Evolutionary conservation across 306 rosid genomes (phyloP).

Genomic region (Prunus davidiana): DNA sequence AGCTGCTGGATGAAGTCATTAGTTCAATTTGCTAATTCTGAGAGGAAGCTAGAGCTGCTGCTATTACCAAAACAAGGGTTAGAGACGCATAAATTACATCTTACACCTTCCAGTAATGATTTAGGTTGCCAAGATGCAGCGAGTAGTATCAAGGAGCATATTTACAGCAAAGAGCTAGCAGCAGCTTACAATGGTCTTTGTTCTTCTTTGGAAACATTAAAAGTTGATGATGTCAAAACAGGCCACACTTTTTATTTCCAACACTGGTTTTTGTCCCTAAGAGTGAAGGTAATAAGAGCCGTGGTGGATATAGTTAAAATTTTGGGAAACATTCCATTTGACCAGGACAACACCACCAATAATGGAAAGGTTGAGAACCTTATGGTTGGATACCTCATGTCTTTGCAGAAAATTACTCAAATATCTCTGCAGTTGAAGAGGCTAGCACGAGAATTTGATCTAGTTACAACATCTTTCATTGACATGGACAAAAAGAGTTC

Average conservation of each 20-base stretch:
- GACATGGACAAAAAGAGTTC: slow-evolving; percentile 53
- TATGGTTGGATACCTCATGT: slow-evolving; percentile 10
- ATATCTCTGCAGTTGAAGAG: slow-evolving; percentile 37
- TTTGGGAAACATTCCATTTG: slow-evolving; percentile 23
- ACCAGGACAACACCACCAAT: slow-evolving; percentile 6
- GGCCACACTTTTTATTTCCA: slow-evolving; percentile 50
- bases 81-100: slow-evolving; percentile 27
- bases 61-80: slow-evolving; percentile 29
- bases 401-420: slow-evolving; percentile 29
- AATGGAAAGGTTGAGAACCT: slow-evolving; percentile 17
- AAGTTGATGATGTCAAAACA: slow-evolving; percentile 16
- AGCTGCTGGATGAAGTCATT: slow-evolving; percentile 48
- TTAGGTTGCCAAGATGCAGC: slow-evolving; percentile 20
- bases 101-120: slow-evolving; percentile 4
- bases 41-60: slow-evolving; percentile 36
- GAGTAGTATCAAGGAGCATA: slow-evolving; percentile 13
- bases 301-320: slow-evolving; percentile 31
- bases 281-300: slow-evolving; percentile 43
- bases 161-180: slow-evolving; percentile 28
- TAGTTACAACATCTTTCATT: slow-evolving; percentile 41
- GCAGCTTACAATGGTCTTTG: slow-evolving; percentile 39
- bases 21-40: slow-evolving; percentile 45
- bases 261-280: slow-evolving; percentile 59
- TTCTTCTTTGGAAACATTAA: slow-evolving; percentile 51
- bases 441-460: slow-evolving; percentile 48